phyloP scores from a whole-genome alignment of 176 grass and related monocot species.

The Oryza brachyantha region DNA sequence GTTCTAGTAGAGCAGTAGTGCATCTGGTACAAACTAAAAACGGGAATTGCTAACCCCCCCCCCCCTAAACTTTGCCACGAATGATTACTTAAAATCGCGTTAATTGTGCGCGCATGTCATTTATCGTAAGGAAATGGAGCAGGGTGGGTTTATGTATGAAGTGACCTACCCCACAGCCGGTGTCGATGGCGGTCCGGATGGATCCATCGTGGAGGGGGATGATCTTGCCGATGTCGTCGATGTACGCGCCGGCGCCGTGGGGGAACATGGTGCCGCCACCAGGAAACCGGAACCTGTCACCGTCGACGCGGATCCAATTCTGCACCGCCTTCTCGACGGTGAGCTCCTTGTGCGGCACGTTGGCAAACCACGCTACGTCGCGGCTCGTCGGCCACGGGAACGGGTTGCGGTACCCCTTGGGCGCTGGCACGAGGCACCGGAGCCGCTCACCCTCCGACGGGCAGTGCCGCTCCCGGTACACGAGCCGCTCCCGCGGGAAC shows the following conservation, averaged over 20 bases:
- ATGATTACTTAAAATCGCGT: neutral
- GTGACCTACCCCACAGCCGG: conserved; percentile 79
- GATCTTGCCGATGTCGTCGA: conserved; percentile 74
- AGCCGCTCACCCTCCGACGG: conserved; percentile 59
- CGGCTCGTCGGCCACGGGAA: conserved; percentile 85
- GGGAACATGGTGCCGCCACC: conserved; percentile 98
- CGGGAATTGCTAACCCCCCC: too few species aligned
- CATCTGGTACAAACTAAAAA: conserved; percentile 3
- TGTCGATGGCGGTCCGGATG: conserved; percentile 88
- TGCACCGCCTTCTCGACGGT: conserved; percentile 95
- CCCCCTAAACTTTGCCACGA: conserved; percentile 2
- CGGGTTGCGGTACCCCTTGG: conserved; percentile 67
- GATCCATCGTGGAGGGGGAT: conserved; percentile 79
- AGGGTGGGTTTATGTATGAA: neutral
- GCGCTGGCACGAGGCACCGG: conserved; percentile 74
- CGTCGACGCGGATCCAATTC: conserved; percentile 91
- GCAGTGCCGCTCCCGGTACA: conserved; percentile 97
- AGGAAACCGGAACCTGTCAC: conserved; percentile 81
- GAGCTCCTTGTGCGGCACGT: conserved; percentile 95
- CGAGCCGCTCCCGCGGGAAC: conserved; percentile 61
- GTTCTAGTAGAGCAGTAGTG: too few species aligned
- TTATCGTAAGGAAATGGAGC: neutral
- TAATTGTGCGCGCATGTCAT: neutral
- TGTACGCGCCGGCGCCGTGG: conserved; percentile 70
- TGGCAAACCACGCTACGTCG: conserved; percentile 77